Evolutionary conservation across 208 protist species (phyloP), one percentile per base, ranked within the genome.

Genomic region (Acanthamoeba royreba): DNA sequence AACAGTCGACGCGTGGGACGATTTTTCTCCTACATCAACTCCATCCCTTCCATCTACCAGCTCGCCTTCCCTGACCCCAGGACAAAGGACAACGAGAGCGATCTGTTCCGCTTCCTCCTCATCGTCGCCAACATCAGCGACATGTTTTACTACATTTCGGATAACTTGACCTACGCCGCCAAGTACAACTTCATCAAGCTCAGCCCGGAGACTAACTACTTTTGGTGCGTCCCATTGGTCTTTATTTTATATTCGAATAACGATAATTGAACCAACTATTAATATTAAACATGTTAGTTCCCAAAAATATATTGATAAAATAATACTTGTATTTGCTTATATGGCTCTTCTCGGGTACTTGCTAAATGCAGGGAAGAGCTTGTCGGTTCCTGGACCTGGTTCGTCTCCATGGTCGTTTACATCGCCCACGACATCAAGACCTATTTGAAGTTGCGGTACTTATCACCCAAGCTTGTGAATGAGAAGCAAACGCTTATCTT

Each of bases 151-250:
- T 85, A 85, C 74, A 13, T 85, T 8, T 85, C 74, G 8, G 74
- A 85, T 42, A 85, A 85, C 43, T 33, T 85, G 28, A 85, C 74
- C 42, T 85, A 85, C 43, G 74, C 74, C n/a, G 74, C 74, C 2
- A 85, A 85, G 43, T 85, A 85, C 74, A 53, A 53, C 74, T 85
- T 85, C 43, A 85, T 85, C 74, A 85, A 85, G 74, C 74, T 85
- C 74, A 85, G 74, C 74, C 74, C 74, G 0, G 74, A 85, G 43
- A 53, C 74, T 28, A 85, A 85, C 74, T 85, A 85, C 74, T 85
- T 85, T 45, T 85, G 74, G 74, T 85, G 38, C 15, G 58, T 19
- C 13, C 49, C 19, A 19, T 55, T 55, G 55, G 5, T 66, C 55
- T 74, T 72, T 38, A 42, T 28, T 66, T 66, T 66, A 35, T 66